Conservation (phyloP, 2,329 filamentous ascomycete species). For the Colletotrichum chlorophyti region DNA sequence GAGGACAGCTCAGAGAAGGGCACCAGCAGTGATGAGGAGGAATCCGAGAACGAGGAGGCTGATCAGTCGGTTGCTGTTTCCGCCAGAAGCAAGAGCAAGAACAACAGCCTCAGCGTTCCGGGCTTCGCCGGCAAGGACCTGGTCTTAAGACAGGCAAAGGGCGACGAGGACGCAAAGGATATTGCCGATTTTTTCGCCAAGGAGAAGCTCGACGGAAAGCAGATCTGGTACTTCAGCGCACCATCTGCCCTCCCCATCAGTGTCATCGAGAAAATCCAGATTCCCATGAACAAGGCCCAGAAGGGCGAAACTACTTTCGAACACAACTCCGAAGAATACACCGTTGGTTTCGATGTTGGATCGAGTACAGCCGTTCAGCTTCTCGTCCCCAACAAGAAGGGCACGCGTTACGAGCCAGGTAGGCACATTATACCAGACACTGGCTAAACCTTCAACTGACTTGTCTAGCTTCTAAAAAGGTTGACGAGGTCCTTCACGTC, state of each 20-base stretch:
- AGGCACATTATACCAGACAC: conserved; percentile 36
- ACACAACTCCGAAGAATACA: conserved; percentile 70
- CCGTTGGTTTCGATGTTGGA: conserved; percentile 60
- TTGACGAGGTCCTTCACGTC: conserved; percentile 69
- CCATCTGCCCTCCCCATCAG: conserved; percentile 74
- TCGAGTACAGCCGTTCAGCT: conserved; percentile 63
- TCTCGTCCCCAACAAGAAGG: conserved; percentile 63
- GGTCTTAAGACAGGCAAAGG: conserved; percentile 55
- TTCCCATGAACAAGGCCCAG: conserved; percentile 62
- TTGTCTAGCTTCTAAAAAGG: conserved; percentile 41
- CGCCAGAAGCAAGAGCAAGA: conserved; percentile 43
- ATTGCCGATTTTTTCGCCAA: conserved; percentile 63
- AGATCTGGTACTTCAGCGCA: conserved; percentile 82
- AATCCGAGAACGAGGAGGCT: conserved; percentile 31
- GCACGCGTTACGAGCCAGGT: conserved; percentile 62
- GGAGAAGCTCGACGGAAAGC: conserved; percentile 70
- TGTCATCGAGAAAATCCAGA: conserved; percentile 68
- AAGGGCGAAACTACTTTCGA: conserved; percentile 63
- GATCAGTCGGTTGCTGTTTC: conserved; percentile 46
- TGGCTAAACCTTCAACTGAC: background rate
- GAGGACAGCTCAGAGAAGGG: conserved; percentile 30
- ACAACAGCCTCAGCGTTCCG: conserved; percentile 43
- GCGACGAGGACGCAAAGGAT: conserved; percentile 50
- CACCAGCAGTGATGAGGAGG: conserved; percentile 31
- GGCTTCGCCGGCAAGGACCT: conserved; percentile 60